Evolutionary conservation across 2,329 filamentous ascomycete genomes (phyloP).

Genomic region (Pochonia chlamydosporia): DNA sequence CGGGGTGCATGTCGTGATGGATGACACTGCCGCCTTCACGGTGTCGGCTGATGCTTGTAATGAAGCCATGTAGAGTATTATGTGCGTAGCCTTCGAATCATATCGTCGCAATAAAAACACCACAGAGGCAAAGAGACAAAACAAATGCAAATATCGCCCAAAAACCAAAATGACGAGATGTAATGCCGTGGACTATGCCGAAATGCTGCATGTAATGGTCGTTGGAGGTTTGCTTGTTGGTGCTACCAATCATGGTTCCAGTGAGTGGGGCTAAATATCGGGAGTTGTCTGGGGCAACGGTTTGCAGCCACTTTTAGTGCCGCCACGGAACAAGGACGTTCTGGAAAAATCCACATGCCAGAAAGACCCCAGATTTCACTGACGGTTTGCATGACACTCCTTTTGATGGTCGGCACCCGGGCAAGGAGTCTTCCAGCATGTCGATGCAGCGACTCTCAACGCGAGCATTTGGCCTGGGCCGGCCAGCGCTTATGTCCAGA

Average conservation of each 20-base stretch:
- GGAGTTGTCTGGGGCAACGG: conserved; percentile 32
- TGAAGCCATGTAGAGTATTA: conserved; percentile 34
- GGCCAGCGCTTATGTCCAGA: not conserved
- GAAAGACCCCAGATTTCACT: not conserved
- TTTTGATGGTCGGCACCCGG: not conserved
- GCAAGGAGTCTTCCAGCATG: conserved; percentile 8
- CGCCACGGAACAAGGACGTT: too few relatives aligned
- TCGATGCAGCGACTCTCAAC: conserved; percentile 5
- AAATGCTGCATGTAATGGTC: conserved; percentile 9
- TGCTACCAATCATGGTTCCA: not conserved
- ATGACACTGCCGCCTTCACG: conserved; percentile 49
- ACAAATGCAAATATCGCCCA: conserved; percentile 2
- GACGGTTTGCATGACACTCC: not conserved
- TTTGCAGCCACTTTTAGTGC: not conserved
- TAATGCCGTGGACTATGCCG: conserved; percentile 15
- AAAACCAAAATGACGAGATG: conserved; percentile 17
- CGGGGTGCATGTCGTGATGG: conserved; percentile 47
- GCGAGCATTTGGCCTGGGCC: not conserved
- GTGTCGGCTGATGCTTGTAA: conserved; percentile 38
- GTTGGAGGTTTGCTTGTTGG: conserved; percentile 10
- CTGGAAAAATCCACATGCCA: too few relatives aligned
- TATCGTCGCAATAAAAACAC: conserved; percentile 21
- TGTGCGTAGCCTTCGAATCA: conserved; percentile 23
- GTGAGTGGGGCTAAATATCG: conserved; percentile 24
- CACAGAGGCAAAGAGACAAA: conserved; percentile 8